Conservation (phyloP, 2,329 filamentous ascomycete genomes). For the Amauroascus verrucosus region DNA sequence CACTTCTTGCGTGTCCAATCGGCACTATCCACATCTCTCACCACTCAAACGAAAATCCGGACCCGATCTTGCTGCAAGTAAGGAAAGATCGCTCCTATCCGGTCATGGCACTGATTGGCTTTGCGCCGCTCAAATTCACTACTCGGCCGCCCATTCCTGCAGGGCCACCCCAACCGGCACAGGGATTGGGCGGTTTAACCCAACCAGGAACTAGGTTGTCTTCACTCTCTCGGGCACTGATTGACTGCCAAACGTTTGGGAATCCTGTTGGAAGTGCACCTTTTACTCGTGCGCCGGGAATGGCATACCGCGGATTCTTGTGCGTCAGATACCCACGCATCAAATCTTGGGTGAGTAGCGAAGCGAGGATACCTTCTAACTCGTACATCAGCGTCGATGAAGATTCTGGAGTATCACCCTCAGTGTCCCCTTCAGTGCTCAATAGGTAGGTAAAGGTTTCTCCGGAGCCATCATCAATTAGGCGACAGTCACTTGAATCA, state of each 20-base stretch:
- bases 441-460: constrained; percentile 8
- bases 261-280: constrained; percentile 46
- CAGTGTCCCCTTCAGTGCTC: constrained; percentile 4
- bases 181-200: constrained; percentile 44
- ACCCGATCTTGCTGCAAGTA: neutral
- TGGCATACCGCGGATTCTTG: constrained; percentile 64
- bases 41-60: neutral
- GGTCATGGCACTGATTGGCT: constrained; percentile 35
- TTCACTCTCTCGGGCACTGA: constrained; percentile 50
- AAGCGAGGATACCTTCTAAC: constrained; percentile 67
- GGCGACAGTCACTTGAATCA: neutral
- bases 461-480: constrained; percentile 1
- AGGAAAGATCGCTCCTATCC: neutral
- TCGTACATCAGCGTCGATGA: constrained; percentile 45
- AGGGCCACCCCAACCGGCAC: constrained; percentile 17
- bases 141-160: constrained; percentile 42
- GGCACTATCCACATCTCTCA: neutral
- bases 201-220: constrained; percentile 63
- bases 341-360: constrained; percentile 68
- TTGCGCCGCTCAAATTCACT: constrained; percentile 47
- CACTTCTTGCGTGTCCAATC: neutral
- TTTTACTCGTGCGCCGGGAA: constrained; percentile 54
- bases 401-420: constrained; percentile 16
- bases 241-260: constrained; percentile 60
- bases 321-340: constrained; percentile 79